Percentiles rank a stretch among this genome's conserved stretches.
phyloP scores from a whole-genome alignment of 805 yeast species.

The Candida ovalis region DNA sequence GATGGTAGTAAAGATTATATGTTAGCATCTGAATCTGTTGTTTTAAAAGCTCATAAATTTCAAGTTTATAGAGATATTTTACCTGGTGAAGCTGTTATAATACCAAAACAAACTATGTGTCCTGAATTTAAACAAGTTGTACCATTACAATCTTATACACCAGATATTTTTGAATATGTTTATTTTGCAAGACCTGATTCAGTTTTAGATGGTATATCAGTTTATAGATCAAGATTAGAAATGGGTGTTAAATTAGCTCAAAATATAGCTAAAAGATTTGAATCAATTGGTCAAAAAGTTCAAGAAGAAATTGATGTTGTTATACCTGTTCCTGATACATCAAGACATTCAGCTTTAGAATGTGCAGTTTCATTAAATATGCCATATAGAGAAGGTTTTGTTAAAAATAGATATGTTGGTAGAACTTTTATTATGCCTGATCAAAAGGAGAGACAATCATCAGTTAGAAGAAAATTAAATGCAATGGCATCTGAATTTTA shows the following conservation, averaged over 20 bases:
- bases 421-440: slow-evolving; percentile 98
- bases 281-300: slow-evolving; percentile 38
- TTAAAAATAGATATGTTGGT: slow-evolving; percentile 94
- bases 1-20: slow-evolving; percentile 81
- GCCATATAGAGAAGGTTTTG: slow-evolving; percentile 95
- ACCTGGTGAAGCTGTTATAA: slow-evolving; percentile 97
- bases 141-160: slow-evolving; percentile 73
- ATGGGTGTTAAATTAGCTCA: slow-evolving; percentile 92
- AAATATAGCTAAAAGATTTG: slow-evolving; percentile 47
- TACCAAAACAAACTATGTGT: slow-evolving; percentile 64
- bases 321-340: slow-evolving; percentile 96
- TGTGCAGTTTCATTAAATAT: slow-evolving; percentile 77
- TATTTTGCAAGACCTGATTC: slow-evolving; percentile 98
- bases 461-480: slow-evolving; percentile 90
- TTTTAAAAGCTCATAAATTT: slow-evolving; percentile 87
- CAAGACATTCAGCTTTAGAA: slow-evolving; percentile 92
- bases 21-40: slow-evolving; percentile 95
- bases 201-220: slow-evolving; percentile 94
- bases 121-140: slow-evolving; percentile 89
- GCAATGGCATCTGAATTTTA: slow-evolving; percentile 94
- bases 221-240: slow-evolving; percentile 83
- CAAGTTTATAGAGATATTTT: slow-evolving; percentile 71
- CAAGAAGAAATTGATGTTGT: slow-evolving; percentile 79
- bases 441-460: slow-evolving; percentile 88
- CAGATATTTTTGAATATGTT: slow-evolving; percentile 95